These are phyloP conservation scores for Hericium coralloides DNA, from an alignment of 768 basidiomycete species.

Conservation along the genomic window DNA sequence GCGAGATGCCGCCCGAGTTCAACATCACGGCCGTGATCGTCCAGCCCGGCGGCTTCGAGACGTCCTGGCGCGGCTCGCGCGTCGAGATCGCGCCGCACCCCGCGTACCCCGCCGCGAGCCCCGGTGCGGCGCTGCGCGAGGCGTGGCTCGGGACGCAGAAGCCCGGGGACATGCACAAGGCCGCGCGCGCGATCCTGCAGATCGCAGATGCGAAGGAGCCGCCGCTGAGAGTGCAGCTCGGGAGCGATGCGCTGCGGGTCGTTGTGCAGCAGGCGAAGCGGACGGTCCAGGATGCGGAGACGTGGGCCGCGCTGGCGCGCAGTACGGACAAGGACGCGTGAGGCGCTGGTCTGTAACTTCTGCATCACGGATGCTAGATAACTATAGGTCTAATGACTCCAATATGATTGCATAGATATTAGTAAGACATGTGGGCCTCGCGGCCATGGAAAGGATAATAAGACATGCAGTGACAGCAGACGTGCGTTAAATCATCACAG, in stretches of 20 bases:
- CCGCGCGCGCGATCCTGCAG: background rate
- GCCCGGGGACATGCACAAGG: background rate
- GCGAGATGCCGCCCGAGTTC: conserved; percentile 3
- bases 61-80: background rate
- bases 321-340: background rate
- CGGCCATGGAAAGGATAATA: background rate
- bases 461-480: background rate
- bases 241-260: background rate
- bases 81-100: background rate
- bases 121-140: background rate
- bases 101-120: background rate
- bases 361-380: too few species aligned
- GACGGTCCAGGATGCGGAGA: background rate
- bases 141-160: background rate
- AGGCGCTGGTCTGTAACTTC: too few species aligned
- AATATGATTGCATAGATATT: background rate
- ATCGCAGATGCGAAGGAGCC: background rate
- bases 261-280: background rate
- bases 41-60: conserved; percentile 3
- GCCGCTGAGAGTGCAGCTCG: background rate
- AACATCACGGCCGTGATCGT: conserved; percentile 3
- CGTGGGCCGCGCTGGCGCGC: background rate
- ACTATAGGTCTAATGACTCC: too few species aligned
- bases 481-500: background rate
- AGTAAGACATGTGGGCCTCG: background rate